These are phyloP conservation scores for Fereydounia khargensis DNA, from an alignment of 1,284 basidiomycete genomes.

Conservation along the genomic window DNA sequence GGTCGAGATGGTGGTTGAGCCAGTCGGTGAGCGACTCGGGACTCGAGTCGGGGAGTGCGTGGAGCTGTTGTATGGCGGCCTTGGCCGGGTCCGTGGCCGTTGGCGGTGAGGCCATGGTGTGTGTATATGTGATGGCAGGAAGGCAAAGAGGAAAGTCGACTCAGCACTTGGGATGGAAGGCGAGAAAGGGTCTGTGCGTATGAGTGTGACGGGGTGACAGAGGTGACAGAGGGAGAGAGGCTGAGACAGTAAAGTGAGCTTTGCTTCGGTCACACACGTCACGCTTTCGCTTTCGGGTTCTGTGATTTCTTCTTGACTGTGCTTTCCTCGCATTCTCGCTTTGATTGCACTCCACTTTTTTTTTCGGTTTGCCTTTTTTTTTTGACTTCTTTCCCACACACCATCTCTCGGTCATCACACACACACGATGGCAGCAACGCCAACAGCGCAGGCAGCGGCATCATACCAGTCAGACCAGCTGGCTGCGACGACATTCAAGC, in stretches of 20 bases:
- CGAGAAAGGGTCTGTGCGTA: no score
- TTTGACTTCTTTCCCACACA: not conserved
- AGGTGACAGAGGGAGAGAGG: not conserved
- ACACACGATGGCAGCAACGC: not conserved
- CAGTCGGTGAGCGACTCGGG: constrained; percentile 11
- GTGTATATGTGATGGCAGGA: no score
- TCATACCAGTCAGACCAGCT: constrained; percentile 18
- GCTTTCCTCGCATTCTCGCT: no score
- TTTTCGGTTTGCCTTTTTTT: constrained; percentile 5
- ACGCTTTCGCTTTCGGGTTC: constrained; percentile 12
- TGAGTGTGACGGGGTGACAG: not conserved
- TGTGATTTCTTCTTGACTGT: constrained; percentile 19
- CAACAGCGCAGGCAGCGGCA: constrained; percentile 2
- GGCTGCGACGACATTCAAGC: constrained; percentile 35
- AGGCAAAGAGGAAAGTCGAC: no score
- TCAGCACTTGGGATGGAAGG: no score
- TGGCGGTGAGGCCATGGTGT: constrained; percentile 10
- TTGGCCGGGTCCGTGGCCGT: constrained; percentile 3
- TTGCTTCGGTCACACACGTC: not conserved
- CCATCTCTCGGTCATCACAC: no score
- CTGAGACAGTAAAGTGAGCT: constrained; percentile 3
- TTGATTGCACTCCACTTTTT: no score
- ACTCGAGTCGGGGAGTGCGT: constrained; percentile 5
- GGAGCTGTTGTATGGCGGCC: constrained; percentile 1
- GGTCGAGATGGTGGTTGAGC: constrained; percentile 12